Percentiles rank a stretch among this genome's conserved stretches.
Conservation (phyloP, 108 stramenopile species). For the Phaeodactylum tricornutum region DNA sequence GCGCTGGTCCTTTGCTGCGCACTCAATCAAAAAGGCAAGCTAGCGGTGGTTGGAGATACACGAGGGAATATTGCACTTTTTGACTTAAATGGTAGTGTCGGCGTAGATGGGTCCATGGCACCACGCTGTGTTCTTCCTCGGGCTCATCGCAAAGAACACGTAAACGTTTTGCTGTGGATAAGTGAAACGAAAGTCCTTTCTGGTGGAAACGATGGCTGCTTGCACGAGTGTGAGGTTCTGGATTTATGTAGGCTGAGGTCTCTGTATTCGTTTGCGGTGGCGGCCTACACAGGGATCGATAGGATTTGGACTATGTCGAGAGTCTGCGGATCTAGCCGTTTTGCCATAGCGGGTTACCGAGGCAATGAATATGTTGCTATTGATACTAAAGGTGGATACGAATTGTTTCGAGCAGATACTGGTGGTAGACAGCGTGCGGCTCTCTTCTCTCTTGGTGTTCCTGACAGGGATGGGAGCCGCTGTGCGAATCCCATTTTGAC, state of each 20-base stretch:
- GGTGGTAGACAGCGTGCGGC: slow-evolving; percentile 46
- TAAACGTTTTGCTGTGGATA: slow-evolving; percentile 11
- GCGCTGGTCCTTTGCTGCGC: slow-evolving; percentile 47
- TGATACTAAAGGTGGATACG: slow-evolving; percentile 42
- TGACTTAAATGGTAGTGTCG: slow-evolving; percentile 9
- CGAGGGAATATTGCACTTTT: slow-evolving; percentile 53
- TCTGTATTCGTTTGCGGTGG: slow-evolving; percentile 17
- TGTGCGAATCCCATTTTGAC: slow-evolving; percentile 29
- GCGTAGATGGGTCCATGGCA: neutral
- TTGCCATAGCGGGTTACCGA: slow-evolving; percentile 50
- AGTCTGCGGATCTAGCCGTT: slow-evolving; percentile 7
- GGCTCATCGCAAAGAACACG: slow-evolving; percentile 63
- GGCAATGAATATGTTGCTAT: slow-evolving; percentile 53
- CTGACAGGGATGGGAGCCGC: slow-evolving; percentile 22
- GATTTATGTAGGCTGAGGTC: slow-evolving; percentile 9
- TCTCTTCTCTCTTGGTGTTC: slow-evolving; percentile 3
- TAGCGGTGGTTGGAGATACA: slow-evolving; percentile 48
- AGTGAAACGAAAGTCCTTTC: slow-evolving; percentile 29
- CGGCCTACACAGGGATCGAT: slow-evolving; percentile 19
- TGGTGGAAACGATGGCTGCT: slow-evolving; percentile 68
- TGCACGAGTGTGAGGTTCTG: slow-evolving; percentile 23
- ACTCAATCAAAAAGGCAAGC: slow-evolving; percentile 19
- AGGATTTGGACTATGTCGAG: slow-evolving; percentile 21
- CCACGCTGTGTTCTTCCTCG: slow-evolving; percentile 11
- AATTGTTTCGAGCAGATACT: slow-evolving; percentile 45